Percentiles rank a stretch among this genome's conserved stretches.
Conservation (phyloP, 805 yeast species). For the Diddensiella transvaalensis region DNA sequence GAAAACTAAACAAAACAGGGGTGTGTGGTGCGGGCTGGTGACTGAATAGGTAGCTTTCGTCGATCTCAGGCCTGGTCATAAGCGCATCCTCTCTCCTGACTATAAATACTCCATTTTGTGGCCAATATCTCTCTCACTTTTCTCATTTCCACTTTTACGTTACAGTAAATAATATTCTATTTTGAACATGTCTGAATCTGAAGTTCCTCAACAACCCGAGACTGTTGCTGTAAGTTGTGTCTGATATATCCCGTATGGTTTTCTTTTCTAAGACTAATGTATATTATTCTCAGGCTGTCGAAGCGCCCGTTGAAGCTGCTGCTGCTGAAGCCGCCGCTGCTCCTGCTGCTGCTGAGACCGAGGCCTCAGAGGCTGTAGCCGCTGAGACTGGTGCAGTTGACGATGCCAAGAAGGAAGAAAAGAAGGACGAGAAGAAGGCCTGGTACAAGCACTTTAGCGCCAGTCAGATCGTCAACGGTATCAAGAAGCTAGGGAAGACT, state of each 20-base stretch:
- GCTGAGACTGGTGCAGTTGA: conserved; percentile 10
- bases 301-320: neutral
- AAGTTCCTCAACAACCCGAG: neutral
- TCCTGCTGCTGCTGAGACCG: conserved; percentile 7
- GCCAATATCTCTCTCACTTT: too few relatives aligned
- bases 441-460: conserved; percentile 20
- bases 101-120: too few relatives aligned
- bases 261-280: too few relatives aligned
- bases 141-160: too few relatives aligned
- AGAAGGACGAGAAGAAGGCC: conserved; percentile 20
- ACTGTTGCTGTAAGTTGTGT: neutral
- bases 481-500: conserved; percentile 32
- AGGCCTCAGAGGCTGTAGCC: conserved; percentile 13
- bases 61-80: too few relatives aligned
- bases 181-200: neutral
- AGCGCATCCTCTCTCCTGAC: too few relatives aligned
- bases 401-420: conserved; percentile 12
- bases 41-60: too few relatives aligned
- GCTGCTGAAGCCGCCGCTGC: conserved; percentile 5
- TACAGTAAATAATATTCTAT: too few relatives aligned
- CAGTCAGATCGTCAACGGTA: conserved; percentile 17
- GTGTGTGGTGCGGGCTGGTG: too few relatives aligned
- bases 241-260: neutral
- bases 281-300: neutral
- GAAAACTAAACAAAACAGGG: too few relatives aligned